Percentiles rank a stretch among this genome's conserved stretches.
Evolutionary conservation across 1,284 basidiomycete species (phyloP).

Genomic region (Laetiporus sulphureus): DNA sequence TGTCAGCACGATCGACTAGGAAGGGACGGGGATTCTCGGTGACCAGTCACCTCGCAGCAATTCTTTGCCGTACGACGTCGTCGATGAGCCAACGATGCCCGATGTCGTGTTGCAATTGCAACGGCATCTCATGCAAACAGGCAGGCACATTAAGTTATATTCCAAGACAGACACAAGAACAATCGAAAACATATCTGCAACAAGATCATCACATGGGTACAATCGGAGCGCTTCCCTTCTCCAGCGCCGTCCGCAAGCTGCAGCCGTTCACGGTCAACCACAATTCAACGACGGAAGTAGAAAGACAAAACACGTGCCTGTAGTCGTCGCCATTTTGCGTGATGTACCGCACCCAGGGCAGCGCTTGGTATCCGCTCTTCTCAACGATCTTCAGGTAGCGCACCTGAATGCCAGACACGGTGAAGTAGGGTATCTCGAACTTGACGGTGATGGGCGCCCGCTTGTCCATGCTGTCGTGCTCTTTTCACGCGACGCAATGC

Average conservation of each 20-base stretch:
- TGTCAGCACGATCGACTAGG: too few species aligned
- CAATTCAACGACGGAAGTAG: neutral
- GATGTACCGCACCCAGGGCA: slow-evolving; percentile 91
- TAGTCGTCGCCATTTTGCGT: slow-evolving; percentile 97
- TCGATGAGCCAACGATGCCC: too few species aligned
- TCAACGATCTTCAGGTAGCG: slow-evolving; percentile 97
- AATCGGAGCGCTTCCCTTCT: slow-evolving; percentile 69
- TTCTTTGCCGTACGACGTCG: too few species aligned
- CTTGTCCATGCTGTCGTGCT: slow-evolving; percentile 77
- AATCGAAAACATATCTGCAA: neutral
- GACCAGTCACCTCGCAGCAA: too few species aligned
- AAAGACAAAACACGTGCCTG: slow-evolving; percentile 41
- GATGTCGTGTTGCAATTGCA: too few species aligned
- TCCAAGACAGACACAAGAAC: slow-evolving; percentile 1
- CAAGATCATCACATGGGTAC: slow-evolving; percentile 37
- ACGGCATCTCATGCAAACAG: neutral
- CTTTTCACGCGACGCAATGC: slow-evolving; percentile 29
- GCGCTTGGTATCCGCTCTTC: slow-evolving; percentile 93
- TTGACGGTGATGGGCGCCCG: slow-evolving; percentile 94
- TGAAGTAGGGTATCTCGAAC: slow-evolving; percentile 98
- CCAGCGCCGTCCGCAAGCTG: slow-evolving; percentile 69
- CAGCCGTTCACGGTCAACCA: slow-evolving; percentile 5
- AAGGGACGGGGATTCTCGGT: too few species aligned
- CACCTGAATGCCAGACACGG: slow-evolving; percentile 94
- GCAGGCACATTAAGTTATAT: neutral